A percentile compares a stretch with the other conserved stretches of the same genome.
Evolutionary conservation across 2,329 filamentous ascomycete species (phyloP).

Genomic region (Talaromyces amestolkiae): DNA sequence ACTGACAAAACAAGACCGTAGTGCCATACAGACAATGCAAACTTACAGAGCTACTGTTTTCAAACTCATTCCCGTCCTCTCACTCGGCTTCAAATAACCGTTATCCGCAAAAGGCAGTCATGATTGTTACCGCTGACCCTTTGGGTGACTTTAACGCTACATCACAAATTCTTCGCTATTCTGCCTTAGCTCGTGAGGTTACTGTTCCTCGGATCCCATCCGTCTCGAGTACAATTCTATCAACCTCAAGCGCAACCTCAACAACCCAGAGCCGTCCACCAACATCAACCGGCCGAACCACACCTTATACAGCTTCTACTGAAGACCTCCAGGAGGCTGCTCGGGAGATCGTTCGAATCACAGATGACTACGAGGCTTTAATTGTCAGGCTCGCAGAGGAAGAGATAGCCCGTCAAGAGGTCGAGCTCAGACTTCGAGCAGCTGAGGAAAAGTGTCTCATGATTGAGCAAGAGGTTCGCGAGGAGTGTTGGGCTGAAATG

Average conservation of each 20-base stretch:
- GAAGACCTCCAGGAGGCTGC: slow-evolving; percentile 80
- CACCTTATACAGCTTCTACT: slow-evolving; percentile 38
- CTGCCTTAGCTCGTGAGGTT: slow-evolving; percentile 85
- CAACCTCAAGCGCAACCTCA: slow-evolving; percentile 26
- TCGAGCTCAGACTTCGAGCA: slow-evolving; percentile 69
- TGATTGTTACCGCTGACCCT: slow-evolving; percentile 95
- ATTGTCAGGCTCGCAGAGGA: slow-evolving; percentile 69
- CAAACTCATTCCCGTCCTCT: slow-evolving; percentile 76
- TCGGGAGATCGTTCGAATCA: slow-evolving; percentile 75
- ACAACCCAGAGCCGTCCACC: slow-evolving; percentile 30
- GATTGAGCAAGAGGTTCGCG: slow-evolving; percentile 79
- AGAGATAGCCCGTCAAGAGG: slow-evolving; percentile 64
- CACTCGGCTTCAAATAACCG: slow-evolving; percentile 51
- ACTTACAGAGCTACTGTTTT: slow-evolving; percentile 78
- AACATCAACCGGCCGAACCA: slow-evolving; percentile 42
- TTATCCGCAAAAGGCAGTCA: slow-evolving; percentile 81
- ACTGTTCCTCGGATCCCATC: slow-evolving; percentile 87
- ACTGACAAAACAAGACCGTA: slow-evolving; percentile 56
- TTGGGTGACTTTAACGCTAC: slow-evolving; percentile 94
- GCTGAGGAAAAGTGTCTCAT: slow-evolving; percentile 65
- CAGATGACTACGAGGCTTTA: slow-evolving; percentile 72
- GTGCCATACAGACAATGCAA: slow-evolving; percentile 83
- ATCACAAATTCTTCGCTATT: slow-evolving; percentile 92
- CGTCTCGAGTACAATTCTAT: slow-evolving; percentile 67
- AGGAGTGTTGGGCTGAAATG: slow-evolving; percentile 85